Evolutionary conservation across 2,329 filamentous ascomycete genomes (phyloP).

Genomic region (Bipolaris bicolor): DNA sequence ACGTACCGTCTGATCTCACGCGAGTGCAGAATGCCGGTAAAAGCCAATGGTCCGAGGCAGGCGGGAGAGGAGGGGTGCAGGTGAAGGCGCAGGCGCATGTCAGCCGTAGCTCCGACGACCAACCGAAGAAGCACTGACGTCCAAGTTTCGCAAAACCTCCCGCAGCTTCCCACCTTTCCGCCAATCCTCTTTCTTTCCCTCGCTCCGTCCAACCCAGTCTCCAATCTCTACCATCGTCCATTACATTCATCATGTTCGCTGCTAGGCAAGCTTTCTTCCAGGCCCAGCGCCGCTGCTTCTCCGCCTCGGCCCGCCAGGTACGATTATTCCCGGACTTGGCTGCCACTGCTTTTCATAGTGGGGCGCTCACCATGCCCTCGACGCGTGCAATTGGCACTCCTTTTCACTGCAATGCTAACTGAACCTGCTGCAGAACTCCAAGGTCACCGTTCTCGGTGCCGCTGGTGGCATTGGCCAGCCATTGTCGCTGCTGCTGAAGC

Average conservation of each 20-base stretch:
- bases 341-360: constrained; percentile 33
- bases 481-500: constrained; percentile 96
- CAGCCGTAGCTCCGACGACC: constrained; percentile 29
- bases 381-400: constrained; percentile 18
- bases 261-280: constrained; percentile 59
- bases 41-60: neutral
- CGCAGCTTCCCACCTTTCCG: constrained; percentile 19
- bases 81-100: constrained; percentile 19
- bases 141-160: constrained; percentile 33
- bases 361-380: constrained; percentile 10
- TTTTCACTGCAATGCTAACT: constrained; percentile 29
- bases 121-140: constrained; percentile 29
- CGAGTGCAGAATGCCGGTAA: neutral
- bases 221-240: constrained; percentile 24
- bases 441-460: constrained; percentile 96
- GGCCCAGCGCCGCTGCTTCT: constrained; percentile 60
- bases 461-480: constrained; percentile 98
- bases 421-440: constrained; percentile 72
- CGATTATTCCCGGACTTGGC: constrained; percentile 27
- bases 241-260: constrained; percentile 68
- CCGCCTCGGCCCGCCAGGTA: constrained; percentile 59
- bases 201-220: constrained; percentile 39
- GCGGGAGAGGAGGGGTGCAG: constrained; percentile 8
- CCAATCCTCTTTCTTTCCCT: constrained; percentile 33
- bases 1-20: neutral